Evolutionary conservation across 73 alveolate genomes (phyloP).

Genomic region (Paramecium caudatum): DNA sequence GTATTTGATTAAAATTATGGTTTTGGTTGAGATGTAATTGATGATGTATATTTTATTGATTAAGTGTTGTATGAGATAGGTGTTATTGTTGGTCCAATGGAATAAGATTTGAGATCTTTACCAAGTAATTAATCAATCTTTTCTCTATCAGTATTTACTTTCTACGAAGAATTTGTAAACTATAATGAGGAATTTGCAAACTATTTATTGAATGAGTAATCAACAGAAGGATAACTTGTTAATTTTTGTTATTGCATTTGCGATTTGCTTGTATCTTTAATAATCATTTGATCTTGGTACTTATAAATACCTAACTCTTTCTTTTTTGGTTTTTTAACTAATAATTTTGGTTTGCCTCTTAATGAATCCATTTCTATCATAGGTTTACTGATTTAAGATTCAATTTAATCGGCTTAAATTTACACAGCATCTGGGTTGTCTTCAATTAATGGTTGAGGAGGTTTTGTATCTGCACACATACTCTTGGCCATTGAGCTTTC

Average conservation of each 20-base stretch:
- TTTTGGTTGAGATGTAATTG: no score
- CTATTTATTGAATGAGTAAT: conserved; percentile 8
- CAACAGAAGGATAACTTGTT: conserved; percentile 8
- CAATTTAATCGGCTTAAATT: not conserved
- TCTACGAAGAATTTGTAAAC: conserved; percentile 19
- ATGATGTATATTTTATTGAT: no score
- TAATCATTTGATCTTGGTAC: conserved; percentile 23
- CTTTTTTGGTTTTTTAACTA: not conserved
- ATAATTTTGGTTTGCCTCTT: not conserved
- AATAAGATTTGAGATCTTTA: not conserved
- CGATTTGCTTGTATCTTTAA: conserved; percentile 21
- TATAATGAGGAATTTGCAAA: not conserved
- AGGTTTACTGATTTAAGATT: not conserved
- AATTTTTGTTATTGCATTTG: not conserved
- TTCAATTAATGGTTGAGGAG: not conserved
- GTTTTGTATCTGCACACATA: not conserved
- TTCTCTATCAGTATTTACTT: not conserved
- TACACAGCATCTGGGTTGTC: not conserved
- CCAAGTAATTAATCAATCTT: conserved; percentile 19
- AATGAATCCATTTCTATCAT: not conserved
- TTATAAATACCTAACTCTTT: conserved; percentile 8
- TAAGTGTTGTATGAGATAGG: not conserved
- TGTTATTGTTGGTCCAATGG: not conserved
- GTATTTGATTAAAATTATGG: not conserved
- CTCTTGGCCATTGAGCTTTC: not conserved